Percentiles rank a stretch among this genome's conserved stretches.
Evolutionary conservation across 139 green algal species (phyloP).

Genomic region (Coelastrella sp.): DNA sequence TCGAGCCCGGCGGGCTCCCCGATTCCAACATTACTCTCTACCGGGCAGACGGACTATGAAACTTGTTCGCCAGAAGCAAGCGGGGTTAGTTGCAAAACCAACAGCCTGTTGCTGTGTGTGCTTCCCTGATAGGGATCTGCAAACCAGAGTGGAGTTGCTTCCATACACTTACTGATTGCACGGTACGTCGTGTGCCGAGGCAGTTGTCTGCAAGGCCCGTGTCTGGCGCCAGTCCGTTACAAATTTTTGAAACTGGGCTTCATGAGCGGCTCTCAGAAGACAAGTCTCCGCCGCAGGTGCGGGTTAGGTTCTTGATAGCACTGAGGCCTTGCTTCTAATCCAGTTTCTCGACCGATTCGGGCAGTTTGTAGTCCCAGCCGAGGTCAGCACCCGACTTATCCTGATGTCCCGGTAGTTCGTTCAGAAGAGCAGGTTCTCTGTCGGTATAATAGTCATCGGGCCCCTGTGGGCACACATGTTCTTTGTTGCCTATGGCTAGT

Average conservation of each 20-base stretch:
- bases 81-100: background rate
- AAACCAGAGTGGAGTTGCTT: too few species aligned
- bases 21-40: background rate
- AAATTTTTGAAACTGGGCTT: background rate
- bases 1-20: background rate
- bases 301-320: too few species aligned
- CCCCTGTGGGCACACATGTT: background rate
- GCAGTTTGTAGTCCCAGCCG: background rate
- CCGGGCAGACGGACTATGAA: background rate
- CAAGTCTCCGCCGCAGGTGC: too few species aligned
- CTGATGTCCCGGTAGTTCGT: background rate
- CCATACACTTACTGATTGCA: too few species aligned
- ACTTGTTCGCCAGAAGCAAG: background rate
- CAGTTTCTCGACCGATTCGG: background rate
- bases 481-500: background rate
- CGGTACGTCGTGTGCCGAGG: too few species aligned
- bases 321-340: too few species aligned
- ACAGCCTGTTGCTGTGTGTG: background rate
- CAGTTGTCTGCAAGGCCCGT: background rate
- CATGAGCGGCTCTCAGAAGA: background rate
- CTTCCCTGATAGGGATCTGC: too few species aligned
- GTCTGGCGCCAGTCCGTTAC: background rate
- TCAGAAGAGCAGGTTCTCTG: too few species aligned
- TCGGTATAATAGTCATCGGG: too few species aligned
- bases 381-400: background rate